phyloP scores from a whole-genome alignment of 805 yeast species.

The Ogataea dorogensis region DNA sequence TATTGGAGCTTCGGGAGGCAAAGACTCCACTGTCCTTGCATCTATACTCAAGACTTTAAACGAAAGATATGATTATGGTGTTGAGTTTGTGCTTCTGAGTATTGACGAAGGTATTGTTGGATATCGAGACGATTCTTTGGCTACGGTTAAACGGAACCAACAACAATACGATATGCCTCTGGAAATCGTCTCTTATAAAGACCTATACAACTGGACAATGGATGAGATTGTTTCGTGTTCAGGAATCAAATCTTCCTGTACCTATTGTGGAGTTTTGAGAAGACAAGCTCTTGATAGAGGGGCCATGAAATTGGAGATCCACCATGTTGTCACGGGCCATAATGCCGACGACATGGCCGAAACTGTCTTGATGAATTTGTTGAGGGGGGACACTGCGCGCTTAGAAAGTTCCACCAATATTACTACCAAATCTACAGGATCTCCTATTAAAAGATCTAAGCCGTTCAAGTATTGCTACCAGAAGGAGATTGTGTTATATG shows the following conservation, averaged over 20 bases:
- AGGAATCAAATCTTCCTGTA: conserved; percentile 90
- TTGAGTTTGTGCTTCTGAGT: conserved; percentile 77
- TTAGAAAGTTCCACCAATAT: conserved; percentile 85
- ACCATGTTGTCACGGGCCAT: conserved; percentile 96
- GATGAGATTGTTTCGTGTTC: conserved; percentile 95
- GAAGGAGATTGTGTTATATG: conserved; percentile 95
- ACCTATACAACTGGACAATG: conserved; percentile 96
- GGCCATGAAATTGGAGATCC: conserved; percentile 78
- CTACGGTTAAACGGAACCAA: conserved; percentile 93
- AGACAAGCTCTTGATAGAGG: conserved; percentile 97
- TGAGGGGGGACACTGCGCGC: conserved; percentile 95
- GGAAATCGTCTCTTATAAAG: conserved; percentile 68
- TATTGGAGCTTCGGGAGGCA: conserved; percentile 98
- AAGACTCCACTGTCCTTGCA: conserved; percentile 95
- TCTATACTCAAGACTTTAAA: conserved; percentile 81
- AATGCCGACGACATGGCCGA: conserved; percentile 99
- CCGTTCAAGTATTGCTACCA: conserved; percentile 96
- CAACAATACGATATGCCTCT: conserved; percentile 52
- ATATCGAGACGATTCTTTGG: conserved; percentile 93
- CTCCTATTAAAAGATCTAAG: conserved; percentile 90
- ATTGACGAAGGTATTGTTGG: conserved; percentile 98
- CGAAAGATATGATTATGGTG: conserved; percentile 84
- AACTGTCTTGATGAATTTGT: conserved; percentile 89
- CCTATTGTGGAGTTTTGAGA: conserved; percentile 96
- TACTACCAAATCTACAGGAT: conserved; percentile 76